A percentile compares a stretch with the other conserved stretches of the same genome.
These are phyloP conservation scores for Thermoascus crustaceus DNA, from an alignment of 2,329 filamentous ascomycete species.

Conservation along the genomic window DNA sequence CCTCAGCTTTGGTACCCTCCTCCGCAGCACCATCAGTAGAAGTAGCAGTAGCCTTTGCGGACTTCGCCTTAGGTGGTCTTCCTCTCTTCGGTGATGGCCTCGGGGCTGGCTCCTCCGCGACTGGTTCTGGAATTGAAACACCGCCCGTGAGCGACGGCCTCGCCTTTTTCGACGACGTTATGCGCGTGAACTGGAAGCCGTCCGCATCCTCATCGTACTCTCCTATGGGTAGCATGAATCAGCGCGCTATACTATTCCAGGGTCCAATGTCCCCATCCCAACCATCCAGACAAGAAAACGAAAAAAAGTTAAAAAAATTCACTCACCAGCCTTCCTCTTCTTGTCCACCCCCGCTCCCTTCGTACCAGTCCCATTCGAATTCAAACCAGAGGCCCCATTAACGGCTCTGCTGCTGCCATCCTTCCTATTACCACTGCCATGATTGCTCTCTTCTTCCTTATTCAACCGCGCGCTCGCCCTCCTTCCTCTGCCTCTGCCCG, in stretches of 20 bases:
- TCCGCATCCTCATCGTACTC: conserved; percentile 67
- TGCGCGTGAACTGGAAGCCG: conserved; percentile 67
- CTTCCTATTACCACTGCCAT: conserved; percentile 12
- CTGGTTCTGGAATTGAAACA: conserved; percentile 27
- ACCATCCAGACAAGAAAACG: conserved; percentile 4
- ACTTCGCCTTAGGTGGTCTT: conserved; percentile 40
- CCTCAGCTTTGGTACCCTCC: conserved; percentile 10
- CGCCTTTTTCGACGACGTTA: conserved; percentile 57
- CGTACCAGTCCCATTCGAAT: conserved; percentile 16
- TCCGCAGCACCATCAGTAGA: conserved; percentile 10
- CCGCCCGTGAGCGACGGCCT: conserved; percentile 36
- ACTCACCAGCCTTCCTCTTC: conserved; percentile 40
- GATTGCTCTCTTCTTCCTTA: conserved; percentile 23
- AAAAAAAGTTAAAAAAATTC: conserved; percentile 1
- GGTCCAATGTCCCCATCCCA: no score
- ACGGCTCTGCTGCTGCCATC: conserved; percentile 15
- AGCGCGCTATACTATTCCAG: conserved; percentile 2
- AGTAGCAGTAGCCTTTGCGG: conserved; percentile 19
- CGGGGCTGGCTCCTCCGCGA: conserved; percentile 27
- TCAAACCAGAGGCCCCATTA: no score
- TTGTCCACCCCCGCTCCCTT: conserved; percentile 15
- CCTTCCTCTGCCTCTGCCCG: conserved; percentile 16
- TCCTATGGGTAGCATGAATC: conserved; percentile 13
- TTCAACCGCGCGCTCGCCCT: conserved; percentile 28
- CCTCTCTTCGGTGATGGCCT: conserved; percentile 28